phyloP scores from a whole-genome alignment of 2,329 filamentous ascomycete genomes.

The Fusarium anthophilum region DNA sequence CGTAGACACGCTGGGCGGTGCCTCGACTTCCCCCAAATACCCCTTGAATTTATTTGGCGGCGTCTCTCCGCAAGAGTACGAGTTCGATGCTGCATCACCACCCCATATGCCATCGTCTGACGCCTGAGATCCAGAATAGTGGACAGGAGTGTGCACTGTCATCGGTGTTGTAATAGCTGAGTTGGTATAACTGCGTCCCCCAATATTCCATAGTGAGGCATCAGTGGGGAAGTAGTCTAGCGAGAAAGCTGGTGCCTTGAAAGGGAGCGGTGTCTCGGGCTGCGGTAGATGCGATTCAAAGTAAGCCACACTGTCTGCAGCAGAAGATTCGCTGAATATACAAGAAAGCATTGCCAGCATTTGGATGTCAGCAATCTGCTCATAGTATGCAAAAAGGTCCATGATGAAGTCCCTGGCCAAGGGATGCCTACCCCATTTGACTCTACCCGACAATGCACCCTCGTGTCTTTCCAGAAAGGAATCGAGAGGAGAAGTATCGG shows the following conservation, averaged over 20 bases:
- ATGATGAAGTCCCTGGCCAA: conserved; percentile 69
- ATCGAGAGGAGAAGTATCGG: conserved; percentile 19
- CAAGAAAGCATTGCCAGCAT: conserved; percentile 79
- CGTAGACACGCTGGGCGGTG: conserved; percentile 65
- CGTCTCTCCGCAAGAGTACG: conserved; percentile 70
- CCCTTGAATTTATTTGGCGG: conserved; percentile 63
- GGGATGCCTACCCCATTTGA: conserved; percentile 75
- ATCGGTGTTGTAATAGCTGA: conserved; percentile 67
- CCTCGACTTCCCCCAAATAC: conserved; percentile 56
- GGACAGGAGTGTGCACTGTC: conserved; percentile 64
- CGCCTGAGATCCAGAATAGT: conserved; percentile 64
- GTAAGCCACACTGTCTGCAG: conserved; percentile 65
- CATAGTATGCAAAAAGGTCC: conserved; percentile 72
- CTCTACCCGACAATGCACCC: conserved; percentile 61
- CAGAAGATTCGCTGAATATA: conserved; percentile 70
- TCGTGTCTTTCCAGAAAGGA: conserved; percentile 13
- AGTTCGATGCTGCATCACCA: conserved; percentile 64
- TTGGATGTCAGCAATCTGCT: conserved; percentile 70
- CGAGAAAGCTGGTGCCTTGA: conserved; percentile 73
- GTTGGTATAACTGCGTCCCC: conserved; percentile 61
- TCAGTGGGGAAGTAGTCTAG: conserved; percentile 73
- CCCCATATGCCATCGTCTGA: conserved; percentile 64
- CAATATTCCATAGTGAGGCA: conserved; percentile 61
- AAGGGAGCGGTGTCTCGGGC: conserved; percentile 69
- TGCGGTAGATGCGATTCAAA: conserved; percentile 65